phyloP scores from a whole-genome alignment of 2,329 filamentous ascomycete species.

The Cladosporium sp. region DNA sequence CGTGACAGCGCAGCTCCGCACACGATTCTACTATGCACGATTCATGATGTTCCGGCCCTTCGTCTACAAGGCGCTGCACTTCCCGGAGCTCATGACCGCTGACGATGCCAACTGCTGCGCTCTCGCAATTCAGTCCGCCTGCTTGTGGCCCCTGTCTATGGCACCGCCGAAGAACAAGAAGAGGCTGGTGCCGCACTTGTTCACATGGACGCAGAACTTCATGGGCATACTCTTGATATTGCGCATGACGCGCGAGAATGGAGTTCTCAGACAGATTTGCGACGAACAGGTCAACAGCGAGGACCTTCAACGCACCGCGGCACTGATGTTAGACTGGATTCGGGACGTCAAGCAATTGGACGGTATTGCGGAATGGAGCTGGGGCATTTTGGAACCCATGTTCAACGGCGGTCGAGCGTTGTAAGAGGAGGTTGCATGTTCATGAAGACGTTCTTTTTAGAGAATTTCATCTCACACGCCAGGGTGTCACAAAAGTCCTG shows the following conservation, averaged over 20 bases:
- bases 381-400: conserved; percentile 47
- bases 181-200: conserved; percentile 54
- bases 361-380: conserved; percentile 53
- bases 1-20: conserved; percentile 54
- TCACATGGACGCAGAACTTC: conserved; percentile 61
- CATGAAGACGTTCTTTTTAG: too few species aligned
- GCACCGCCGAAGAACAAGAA: conserved; percentile 56
- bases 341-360: conserved; percentile 54
- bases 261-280: conserved; percentile 49
- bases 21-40: conserved; percentile 56
- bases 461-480: too few species aligned
- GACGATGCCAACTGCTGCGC: conserved; percentile 55
- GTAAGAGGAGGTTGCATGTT: not conserved
- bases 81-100: conserved; percentile 49
- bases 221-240: conserved; percentile 56
- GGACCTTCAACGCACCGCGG: conserved; percentile 50
- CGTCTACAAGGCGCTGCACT: conserved; percentile 57
- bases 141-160: conserved; percentile 58
- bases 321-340: conserved; percentile 57
- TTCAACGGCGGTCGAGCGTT: conserved; percentile 23
- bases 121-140: conserved; percentile 53
- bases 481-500: conserved; percentile 1
- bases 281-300: conserved; percentile 43
- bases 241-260: conserved; percentile 51
- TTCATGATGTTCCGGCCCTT: conserved; percentile 57